Conservation (phyloP, 1,284 basidiomycete species). For the Chiua sp. region DNA sequence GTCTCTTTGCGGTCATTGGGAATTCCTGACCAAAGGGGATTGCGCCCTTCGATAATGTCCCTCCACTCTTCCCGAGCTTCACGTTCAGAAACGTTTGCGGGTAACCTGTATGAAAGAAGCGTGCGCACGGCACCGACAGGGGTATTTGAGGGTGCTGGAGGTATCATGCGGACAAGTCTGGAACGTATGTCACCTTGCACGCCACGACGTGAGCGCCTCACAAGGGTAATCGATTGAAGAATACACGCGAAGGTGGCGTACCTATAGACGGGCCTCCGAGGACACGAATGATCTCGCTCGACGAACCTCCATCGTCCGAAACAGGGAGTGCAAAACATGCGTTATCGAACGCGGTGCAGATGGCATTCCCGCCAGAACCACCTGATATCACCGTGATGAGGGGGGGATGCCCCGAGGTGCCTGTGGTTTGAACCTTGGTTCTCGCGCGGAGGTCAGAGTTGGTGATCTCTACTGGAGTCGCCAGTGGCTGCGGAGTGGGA, state of each 20-base stretch:
- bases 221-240: constrained; percentile 9
- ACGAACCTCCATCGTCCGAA: constrained; percentile 88
- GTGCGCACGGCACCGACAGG: constrained; percentile 73
- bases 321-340: constrained; percentile 82
- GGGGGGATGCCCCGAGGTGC: constrained; percentile 16
- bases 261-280: constrained; percentile 84
- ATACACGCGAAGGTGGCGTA: constrained; percentile 31
- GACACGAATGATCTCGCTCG: constrained; percentile 85
- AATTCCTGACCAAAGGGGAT: constrained; percentile 86
- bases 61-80: constrained; percentile 91
- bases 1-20: constrained; percentile 93
- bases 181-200: constrained; percentile 81
- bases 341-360: constrained; percentile 73
- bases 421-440: constrained; percentile 8
- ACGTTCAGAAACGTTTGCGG: constrained; percentile 67
- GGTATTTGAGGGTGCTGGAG: constrained; percentile 58
- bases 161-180: constrained; percentile 82
- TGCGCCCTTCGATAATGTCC: constrained; percentile 91
- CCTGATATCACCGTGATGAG: constrained; percentile 77
- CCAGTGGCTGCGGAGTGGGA: constrained; percentile 23
- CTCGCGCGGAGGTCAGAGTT: constrained; percentile 7
- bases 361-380: constrained; percentile 83
- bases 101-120: constrained; percentile 84
- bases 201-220: constrained; percentile 11
- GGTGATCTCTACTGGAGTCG: constrained; percentile 12